Evolutionary conservation across 495 filamentous ascomycete genomes (phyloP).

Genomic region (Penicillium samsonianum): DNA sequence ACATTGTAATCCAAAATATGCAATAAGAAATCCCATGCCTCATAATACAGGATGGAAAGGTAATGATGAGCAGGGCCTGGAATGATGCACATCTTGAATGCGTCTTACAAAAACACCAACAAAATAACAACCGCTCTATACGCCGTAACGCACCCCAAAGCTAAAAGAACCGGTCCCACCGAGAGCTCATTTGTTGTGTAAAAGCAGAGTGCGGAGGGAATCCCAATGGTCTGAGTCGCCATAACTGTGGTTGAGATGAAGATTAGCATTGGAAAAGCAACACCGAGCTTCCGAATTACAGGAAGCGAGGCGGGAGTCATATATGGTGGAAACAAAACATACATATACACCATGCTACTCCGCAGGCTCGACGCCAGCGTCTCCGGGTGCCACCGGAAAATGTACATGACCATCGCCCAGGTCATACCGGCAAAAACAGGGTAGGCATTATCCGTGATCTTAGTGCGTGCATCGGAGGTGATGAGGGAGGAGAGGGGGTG

Average conservation of each 20-base stretch:
- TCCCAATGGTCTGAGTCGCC: slow-evolving; percentile 81
- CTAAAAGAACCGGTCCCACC: slow-evolving; percentile 10
- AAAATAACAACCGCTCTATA: slow-evolving; percentile 34
- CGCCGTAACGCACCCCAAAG: slow-evolving; percentile 29
- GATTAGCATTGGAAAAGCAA: slow-evolving; percentile 22
- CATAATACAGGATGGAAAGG: slow-evolving; percentile 30
- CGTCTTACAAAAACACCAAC: slow-evolving; percentile 11
- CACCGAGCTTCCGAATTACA: not conserved
- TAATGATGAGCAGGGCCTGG: slow-evolving; percentile 12
- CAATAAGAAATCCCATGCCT: slow-evolving; percentile 17
- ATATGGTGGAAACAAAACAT: slow-evolving; percentile 43
- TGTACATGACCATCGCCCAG: slow-evolving; percentile 93
- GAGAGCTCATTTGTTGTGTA: slow-evolving; percentile 76
- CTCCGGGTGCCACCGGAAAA: slow-evolving; percentile 90
- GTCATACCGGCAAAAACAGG: slow-evolving; percentile 83
- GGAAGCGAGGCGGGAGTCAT: not conserved
- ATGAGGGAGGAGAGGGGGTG: slow-evolving; percentile 46
- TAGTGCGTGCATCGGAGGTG: slow-evolving; percentile 44
- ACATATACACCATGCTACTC: slow-evolving; percentile 98
- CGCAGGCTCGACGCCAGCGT: slow-evolving; percentile 85
- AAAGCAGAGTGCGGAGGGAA: slow-evolving; percentile 71
- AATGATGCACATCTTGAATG: slow-evolving; percentile 9
- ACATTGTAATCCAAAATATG: slow-evolving; percentile 5
- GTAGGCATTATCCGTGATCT: slow-evolving; percentile 73
- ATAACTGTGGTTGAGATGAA: slow-evolving; percentile 48